A percentile compares a stretch with the other conserved stretches of the same genome.
Conservation (phyloP, 805 yeast species). For the Metschnikowia kunwiensis region DNA sequence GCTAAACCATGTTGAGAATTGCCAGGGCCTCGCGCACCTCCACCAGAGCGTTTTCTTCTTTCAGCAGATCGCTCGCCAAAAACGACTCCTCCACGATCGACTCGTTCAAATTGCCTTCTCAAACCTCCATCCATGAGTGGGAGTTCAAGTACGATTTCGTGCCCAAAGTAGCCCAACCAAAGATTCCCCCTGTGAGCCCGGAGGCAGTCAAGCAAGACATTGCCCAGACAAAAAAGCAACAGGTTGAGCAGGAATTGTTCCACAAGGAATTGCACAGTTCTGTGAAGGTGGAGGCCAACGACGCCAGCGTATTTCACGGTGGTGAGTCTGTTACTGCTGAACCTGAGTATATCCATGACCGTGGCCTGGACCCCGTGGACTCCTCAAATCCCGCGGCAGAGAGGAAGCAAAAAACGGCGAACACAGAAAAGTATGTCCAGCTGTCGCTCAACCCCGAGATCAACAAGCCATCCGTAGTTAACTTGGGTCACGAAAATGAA, state of each 20-base stretch:
- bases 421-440: constrained; percentile 40
- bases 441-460: constrained; percentile 40
- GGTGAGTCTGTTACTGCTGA: constrained; percentile 39
- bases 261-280: constrained; percentile 33
- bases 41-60: constrained; percentile 20
- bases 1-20: constrained; percentile 32
- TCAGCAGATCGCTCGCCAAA: constrained; percentile 35
- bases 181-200: constrained; percentile 44
- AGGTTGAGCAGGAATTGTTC: constrained; percentile 37
- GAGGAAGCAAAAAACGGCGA: constrained; percentile 28
- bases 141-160: constrained; percentile 47
- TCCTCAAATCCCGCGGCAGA: constrained; percentile 18
- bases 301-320: constrained; percentile 40
- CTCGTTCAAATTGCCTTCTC: constrained; percentile 49
- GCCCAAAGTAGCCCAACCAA: constrained; percentile 40
- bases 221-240: constrained; percentile 39
- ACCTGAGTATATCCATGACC: constrained; percentile 39
- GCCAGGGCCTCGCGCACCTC: constrained; percentile 3
- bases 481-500: constrained; percentile 30
- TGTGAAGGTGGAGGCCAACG: constrained; percentile 43
- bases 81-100: constrained; percentile 60
- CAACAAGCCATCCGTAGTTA: constrained; percentile 35
- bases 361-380: constrained; percentile 37
- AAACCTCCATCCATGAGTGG: constrained; percentile 47
- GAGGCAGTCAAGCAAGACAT: constrained; percentile 50